These are phyloP conservation scores for Penicillium roqueforti DNA, from an alignment of 495 filamentous ascomycete species.

Conservation along the genomic window DNA sequence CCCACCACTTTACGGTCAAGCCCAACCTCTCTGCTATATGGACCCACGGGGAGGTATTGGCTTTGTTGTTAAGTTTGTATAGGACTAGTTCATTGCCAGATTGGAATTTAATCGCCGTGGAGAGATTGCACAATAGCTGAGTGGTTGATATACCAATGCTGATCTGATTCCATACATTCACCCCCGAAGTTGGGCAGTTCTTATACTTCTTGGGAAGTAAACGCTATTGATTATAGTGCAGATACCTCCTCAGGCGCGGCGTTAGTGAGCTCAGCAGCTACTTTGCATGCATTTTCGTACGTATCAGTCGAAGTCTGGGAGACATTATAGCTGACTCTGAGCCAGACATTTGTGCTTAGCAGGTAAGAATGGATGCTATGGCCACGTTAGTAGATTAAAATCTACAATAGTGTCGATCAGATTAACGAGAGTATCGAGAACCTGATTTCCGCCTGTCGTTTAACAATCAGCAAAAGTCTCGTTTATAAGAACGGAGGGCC, in stretches of 20 bases:
- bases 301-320: slow-evolving; percentile 51
- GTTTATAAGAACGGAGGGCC: background rate
- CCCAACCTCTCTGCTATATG: slow-evolving; percentile 53
- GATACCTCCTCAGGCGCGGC: slow-evolving; percentile 58
- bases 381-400: background rate
- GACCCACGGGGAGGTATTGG: slow-evolving; percentile 67
- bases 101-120: slow-evolving; percentile 54
- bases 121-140: slow-evolving; percentile 69
- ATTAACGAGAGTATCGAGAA: slow-evolving; percentile 56
- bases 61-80: slow-evolving; percentile 67
- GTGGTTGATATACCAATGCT: slow-evolving; percentile 63
- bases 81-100: slow-evolving; percentile 59
- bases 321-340: slow-evolving; percentile 60
- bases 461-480: background rate
- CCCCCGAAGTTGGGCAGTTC: background rate
- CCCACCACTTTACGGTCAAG: slow-evolving; percentile 65
- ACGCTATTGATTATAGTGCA: slow-evolving; percentile 13
- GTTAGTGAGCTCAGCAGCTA: slow-evolving; percentile 65
- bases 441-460: slow-evolving; percentile 58
- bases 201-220: background rate
- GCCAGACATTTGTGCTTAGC: slow-evolving; percentile 64
- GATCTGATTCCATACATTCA: slow-evolving; percentile 13
- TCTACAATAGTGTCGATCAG: background rate
- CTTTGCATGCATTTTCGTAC: slow-evolving; percentile 52
- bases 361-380: slow-evolving; percentile 61